These are phyloP conservation scores for Orbilia ellipsospora DNA, from an alignment of 2,329 filamentous ascomycete genomes.

Conservation along the genomic window DNA sequence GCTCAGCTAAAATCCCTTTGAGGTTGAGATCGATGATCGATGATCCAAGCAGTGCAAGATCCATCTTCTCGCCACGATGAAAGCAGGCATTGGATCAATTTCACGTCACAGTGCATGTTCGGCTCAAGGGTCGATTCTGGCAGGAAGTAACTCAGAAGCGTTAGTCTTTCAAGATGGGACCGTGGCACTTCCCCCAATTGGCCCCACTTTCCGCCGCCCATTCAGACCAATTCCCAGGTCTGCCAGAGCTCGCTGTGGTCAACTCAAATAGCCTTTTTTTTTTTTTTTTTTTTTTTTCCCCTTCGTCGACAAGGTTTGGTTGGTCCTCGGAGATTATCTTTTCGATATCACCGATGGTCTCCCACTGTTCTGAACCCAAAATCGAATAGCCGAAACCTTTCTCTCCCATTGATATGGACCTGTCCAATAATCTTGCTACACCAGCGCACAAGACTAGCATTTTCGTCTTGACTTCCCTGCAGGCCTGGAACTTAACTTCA, in stretches of 20 bases:
- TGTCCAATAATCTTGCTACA: no score
- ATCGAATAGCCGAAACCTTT: constrained; percentile 9
- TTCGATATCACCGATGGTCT: constrained; percentile 34
- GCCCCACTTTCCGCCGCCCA: constrained; percentile 54
- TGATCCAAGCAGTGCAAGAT: constrained; percentile 31
- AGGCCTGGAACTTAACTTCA: neutral
- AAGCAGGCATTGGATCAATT: constrained; percentile 28
- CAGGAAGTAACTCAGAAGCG: constrained; percentile 23
- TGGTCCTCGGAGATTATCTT: constrained; percentile 47
- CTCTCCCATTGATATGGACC: neutral
- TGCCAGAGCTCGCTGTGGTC: constrained; percentile 39
- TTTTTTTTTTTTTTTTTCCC: no score
- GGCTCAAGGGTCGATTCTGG: constrained; percentile 11
- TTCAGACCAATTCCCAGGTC: constrained; percentile 32
- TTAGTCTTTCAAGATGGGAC: constrained; percentile 19
- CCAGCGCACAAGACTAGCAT: no score
- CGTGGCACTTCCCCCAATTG: constrained; percentile 5
- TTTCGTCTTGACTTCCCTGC: no score
- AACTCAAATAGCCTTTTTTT: constrained; percentile 39
- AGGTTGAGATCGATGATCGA: constrained; percentile 41
- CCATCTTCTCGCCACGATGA: constrained; percentile 30
- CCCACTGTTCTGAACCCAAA: constrained; percentile 2
- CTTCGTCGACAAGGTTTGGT: constrained; percentile 21
- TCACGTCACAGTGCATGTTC: constrained; percentile 52
- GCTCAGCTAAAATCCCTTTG: constrained; percentile 2